Evolutionary conservation across 805 yeast genomes (phyloP), one percentile per base, ranked within the genome.

Genomic region (baker's yeast (Saccharomyces cerevisiae)): DNA sequence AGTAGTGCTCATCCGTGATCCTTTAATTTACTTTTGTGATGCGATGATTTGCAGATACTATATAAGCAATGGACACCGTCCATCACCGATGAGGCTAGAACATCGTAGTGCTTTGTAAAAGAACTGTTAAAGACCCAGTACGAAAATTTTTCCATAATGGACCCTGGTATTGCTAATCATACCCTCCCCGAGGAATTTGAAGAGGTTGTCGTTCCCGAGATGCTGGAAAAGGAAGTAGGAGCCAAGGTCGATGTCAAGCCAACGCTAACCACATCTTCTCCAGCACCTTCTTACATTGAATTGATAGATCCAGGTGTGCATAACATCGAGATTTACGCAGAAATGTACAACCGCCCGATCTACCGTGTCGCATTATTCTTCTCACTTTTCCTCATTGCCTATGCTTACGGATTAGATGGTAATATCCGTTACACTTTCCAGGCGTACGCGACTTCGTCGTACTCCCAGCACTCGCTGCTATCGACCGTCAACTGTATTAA

Each of bases 381-480:
- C 52, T 70, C 77, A 11, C 67, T 80, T 26, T 83, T 84, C 61
- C 60, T 80, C 27, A 76, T 81, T 48, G 78, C 85, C 22, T 85
- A 82, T 60, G 77, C 78, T 28, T 82, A 82, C 60, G 81, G 84
- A 41, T 70, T 85, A 49, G 89, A 84, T 63, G 76, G 77, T 53
- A 71, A 73, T 21, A 65, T 77, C 48, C 73, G 84, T 58, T 70
- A 61, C 54, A 70, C 74, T 8, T 76, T 71, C 57, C 76, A 75
- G 57, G 55, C 75, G 0, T 74, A 74, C 55, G 85, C 84, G 11
- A 79, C 84, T 28, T 69, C 74, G n/a, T 74, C 81, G 11, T 81
- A 77, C 68, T 41, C 72, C 5, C 62, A 69, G 31, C 84, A 80
- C 60, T 76, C 85, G 6, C 66, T 79, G 53, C 61, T 76, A 47